A percentile compares a stretch with the other conserved stretches of the same genome.
These are phyloP conservation scores for Fonsecaea monophora DNA, from an alignment of 2,329 filamentous ascomycete species.

Conservation along the genomic window DNA sequence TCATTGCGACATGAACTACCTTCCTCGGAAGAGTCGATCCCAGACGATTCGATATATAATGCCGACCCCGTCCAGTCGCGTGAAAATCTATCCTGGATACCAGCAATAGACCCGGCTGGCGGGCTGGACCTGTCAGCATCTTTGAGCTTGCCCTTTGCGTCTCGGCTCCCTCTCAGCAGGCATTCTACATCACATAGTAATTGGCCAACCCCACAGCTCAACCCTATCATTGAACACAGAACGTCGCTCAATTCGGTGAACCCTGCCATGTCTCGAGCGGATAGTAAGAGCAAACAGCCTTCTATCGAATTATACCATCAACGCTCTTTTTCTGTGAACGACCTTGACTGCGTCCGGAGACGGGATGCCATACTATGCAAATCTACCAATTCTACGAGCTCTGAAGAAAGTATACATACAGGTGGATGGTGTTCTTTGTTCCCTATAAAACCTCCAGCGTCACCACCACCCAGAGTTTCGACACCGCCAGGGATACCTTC, in stretches of 20 bases:
- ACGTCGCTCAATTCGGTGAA: constrained; percentile 23
- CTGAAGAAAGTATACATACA: constrained; percentile 35
- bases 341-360: constrained; percentile 37
- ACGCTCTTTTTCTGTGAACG: constrained; percentile 42
- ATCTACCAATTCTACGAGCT: constrained; percentile 38
- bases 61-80: constrained; percentile 45
- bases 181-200: constrained; percentile 34
- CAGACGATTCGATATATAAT: constrained; percentile 49
- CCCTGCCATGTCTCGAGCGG: neutral
- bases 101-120: constrained; percentile 14
- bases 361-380: constrained; percentile 6
- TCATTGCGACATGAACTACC: constrained; percentile 36
- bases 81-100: constrained; percentile 30
- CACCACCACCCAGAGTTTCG: constrained; percentile 48
- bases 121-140: constrained; percentile 22
- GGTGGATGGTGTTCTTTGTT: constrained; percentile 34
- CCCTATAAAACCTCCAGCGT: constrained; percentile 36
- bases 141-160: constrained; percentile 39
- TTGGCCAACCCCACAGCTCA: constrained; percentile 38
- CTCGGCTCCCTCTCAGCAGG: constrained; percentile 26
- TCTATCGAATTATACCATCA: constrained; percentile 23
- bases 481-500: constrained; percentile 55
- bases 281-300: constrained; percentile 7
- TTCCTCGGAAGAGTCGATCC: constrained; percentile 45
- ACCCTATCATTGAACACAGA: constrained; percentile 43